A percentile compares a stretch with the other conserved stretches of the same genome.
These are phyloP conservation scores for Babesia sp. DNA, from an alignment of 169 alveolate species.

Conservation along the genomic window DNA sequence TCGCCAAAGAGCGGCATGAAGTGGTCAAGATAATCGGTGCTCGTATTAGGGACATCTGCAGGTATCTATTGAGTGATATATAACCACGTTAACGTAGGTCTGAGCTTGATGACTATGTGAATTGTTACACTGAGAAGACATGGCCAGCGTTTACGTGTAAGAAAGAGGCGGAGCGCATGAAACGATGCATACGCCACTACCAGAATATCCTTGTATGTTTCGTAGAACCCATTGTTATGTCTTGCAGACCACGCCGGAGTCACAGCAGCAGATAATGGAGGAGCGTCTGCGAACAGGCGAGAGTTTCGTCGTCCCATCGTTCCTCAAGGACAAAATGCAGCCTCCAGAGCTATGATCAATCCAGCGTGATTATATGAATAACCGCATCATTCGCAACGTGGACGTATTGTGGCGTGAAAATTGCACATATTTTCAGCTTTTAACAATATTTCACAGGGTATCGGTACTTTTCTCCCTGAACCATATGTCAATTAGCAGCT, in stretches of 20 bases:
- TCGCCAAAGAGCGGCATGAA: constrained; percentile 62
- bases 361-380: too few species aligned
- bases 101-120: constrained; percentile 67
- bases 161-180: constrained; percentile 32
- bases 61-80: constrained; percentile 16
- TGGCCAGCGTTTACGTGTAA: constrained; percentile 42
- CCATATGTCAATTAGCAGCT: too few species aligned
- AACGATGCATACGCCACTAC: constrained; percentile 44
- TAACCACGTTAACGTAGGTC: constrained; percentile 29
- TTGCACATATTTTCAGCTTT: too few species aligned
- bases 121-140: constrained; percentile 50
- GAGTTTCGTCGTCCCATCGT: constrained; percentile 58
- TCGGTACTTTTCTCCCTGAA: too few species aligned
- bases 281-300: constrained; percentile 55
- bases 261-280: constrained; percentile 46
- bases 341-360: too few species aligned
- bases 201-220: constrained; percentile 43
- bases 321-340: constrained; percentile 19
- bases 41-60: constrained; percentile 55
- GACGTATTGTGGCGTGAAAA: too few species aligned
- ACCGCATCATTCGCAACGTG: too few species aligned
- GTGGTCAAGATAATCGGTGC: constrained; percentile 41
- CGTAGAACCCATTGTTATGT: too few species aligned
- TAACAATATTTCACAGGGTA: too few species aligned
- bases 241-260: constrained; percentile 51